A percentile compares a stretch with the other conserved stretches of the same genome.
Conservation (phyloP, 2,329 filamentous ascomycete species). For the Fusarium pininemorale region DNA sequence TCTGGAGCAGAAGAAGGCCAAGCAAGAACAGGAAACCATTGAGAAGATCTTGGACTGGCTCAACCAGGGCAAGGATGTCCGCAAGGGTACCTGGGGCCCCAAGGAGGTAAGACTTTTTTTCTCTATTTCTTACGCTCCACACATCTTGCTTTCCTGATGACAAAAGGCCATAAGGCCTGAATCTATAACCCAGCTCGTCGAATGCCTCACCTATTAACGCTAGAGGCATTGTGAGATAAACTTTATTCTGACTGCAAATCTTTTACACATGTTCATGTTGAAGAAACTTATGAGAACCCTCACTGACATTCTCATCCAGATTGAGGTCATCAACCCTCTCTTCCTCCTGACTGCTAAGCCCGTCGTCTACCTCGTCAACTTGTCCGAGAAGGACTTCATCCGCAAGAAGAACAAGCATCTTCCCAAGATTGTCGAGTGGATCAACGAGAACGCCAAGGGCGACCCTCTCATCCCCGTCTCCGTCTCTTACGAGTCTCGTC, state of each 20-base stretch:
- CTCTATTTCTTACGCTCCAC: conserved; percentile 16
- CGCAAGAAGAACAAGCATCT: conserved; percentile 99
- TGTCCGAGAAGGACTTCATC: conserved; percentile 96
- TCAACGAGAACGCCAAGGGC: conserved; percentile 87
- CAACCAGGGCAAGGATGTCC: conserved; percentile 90
- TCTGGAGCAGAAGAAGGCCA: conserved; percentile 97
- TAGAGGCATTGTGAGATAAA: conserved; percentile 89
- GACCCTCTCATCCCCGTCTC: conserved; percentile 95
- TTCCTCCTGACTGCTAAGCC: conserved; percentile 96
- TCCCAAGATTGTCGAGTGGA: conserved; percentile 91
- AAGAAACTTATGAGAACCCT: neutral
- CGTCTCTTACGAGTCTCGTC: conserved; percentile 89
- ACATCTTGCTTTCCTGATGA: conserved; percentile 78
- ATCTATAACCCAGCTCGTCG: conserved; percentile 99
- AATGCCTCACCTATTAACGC: conserved; percentile 81
- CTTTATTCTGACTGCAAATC: conserved; percentile 70
- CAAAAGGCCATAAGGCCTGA: conserved; percentile 93
- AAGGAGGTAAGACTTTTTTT: conserved; percentile 82
- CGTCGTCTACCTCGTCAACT: conserved; percentile 95
- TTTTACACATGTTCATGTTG: conserved; percentile 4
- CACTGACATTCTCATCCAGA: conserved; percentile 61
- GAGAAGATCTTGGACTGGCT: conserved; percentile 88
- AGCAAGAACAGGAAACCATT: conserved; percentile 91
- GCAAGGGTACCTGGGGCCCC: conserved; percentile 86
- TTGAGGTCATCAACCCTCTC: conserved; percentile 97